Conservation (phyloP, 2,329 filamentous ascomycete species). For the Allantophomopsis lycopodina region DNA sequence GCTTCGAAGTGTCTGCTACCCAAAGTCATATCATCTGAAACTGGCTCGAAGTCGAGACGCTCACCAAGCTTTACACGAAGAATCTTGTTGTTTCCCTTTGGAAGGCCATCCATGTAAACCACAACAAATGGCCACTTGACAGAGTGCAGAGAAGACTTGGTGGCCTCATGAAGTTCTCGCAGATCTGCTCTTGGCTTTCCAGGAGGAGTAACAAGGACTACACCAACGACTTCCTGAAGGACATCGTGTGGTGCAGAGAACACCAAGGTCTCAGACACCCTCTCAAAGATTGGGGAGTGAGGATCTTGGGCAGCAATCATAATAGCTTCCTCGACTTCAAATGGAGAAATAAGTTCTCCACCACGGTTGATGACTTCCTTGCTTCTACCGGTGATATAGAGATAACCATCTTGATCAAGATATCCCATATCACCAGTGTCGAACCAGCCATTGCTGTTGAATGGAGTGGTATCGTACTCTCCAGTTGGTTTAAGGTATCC, state of each 20-base stretch:
- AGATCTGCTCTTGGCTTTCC: conserved; percentile 30
- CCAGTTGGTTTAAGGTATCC: conserved; percentile 27
- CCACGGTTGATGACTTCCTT: conserved; percentile 50
- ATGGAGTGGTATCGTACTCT: conserved; percentile 26
- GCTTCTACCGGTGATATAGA: conserved; percentile 76
- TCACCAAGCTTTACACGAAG: conserved; percentile 36
- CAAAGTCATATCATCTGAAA: conserved; percentile 29
- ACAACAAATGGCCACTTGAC: conserved; percentile 37
- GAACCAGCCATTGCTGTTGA: conserved; percentile 61
- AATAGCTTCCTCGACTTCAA: conserved; percentile 44
- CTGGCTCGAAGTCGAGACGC: conserved; percentile 26
- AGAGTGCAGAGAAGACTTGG: conserved; percentile 32
- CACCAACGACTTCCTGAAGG: conserved; percentile 40
- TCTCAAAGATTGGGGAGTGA: conserved; percentile 28
- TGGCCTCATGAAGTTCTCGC: conserved; percentile 29
- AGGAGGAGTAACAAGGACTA: conserved; percentile 33
- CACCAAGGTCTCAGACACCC: conserved; percentile 33
- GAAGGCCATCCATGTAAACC: conserved; percentile 39
- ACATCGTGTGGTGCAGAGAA: conserved; percentile 38
- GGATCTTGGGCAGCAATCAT: conserved; percentile 27
- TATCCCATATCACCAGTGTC: conserved; percentile 78
- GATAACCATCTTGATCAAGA: conserved; percentile 61
- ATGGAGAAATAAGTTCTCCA: conserved; percentile 43
- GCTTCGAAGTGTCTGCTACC: conserved; percentile 34
- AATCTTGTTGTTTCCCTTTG: conserved; percentile 43